Conservation (phyloP, 306 rosid genomes). For the Begonia loranthoides region DNA sequence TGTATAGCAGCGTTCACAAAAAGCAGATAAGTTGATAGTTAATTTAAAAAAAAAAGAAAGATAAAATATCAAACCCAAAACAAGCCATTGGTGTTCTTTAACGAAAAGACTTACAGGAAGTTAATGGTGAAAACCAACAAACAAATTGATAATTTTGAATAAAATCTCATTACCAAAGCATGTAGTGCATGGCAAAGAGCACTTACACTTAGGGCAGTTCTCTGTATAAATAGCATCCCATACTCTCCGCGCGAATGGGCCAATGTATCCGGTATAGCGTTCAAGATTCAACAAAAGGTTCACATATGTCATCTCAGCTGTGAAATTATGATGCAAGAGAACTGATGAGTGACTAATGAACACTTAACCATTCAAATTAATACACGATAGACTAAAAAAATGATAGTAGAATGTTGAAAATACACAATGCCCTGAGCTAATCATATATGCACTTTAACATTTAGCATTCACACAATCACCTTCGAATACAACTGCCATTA, state of each 20-base stretch:
- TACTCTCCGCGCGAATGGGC: slow-evolving; percentile 91
- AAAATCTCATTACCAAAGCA: too few species aligned
- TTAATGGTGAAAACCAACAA: too few species aligned
- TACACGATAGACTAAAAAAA: background rate
- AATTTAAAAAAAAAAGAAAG: too few species aligned
- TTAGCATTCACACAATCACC: background rate
- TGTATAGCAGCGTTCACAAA: too few species aligned
- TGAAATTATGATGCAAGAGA: slow-evolving; percentile 7
- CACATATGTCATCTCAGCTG: slow-evolving; percentile 94
- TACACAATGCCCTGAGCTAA: background rate
- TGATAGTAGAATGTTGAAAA: background rate
- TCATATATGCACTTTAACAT: background rate
- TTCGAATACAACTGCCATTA: background rate
- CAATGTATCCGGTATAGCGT: slow-evolving; percentile 84
- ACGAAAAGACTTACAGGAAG: background rate
- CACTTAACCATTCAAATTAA: background rate
- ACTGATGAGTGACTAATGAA: background rate
- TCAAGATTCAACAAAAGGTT: slow-evolving; percentile 91
- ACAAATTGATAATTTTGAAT: too few species aligned
- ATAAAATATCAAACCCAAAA: too few species aligned
- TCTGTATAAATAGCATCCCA: slow-evolving; percentile 89
- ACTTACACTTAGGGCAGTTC: slow-evolving; percentile 94
- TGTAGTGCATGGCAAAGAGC: background rate
- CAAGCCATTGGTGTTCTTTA: too few species aligned
- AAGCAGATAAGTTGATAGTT: too few species aligned